Base-by-base conservation (phyloP, 2,329 filamentous ascomycete species). In the Talaromyces funiculosus region DNA sequence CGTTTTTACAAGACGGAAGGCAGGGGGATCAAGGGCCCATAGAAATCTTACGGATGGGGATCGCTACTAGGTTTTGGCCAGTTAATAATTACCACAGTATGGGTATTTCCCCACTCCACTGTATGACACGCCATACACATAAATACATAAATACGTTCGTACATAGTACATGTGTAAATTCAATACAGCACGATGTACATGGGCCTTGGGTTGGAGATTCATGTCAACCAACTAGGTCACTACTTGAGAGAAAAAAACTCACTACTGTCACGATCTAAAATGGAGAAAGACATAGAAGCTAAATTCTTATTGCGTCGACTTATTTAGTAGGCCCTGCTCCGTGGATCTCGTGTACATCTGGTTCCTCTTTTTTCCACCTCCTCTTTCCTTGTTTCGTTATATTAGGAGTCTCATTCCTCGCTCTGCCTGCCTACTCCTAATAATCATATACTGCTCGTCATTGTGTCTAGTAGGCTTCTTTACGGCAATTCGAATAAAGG, bases 281-380 rank as follows among this genome's bases (percentile, higher is more conserved):
- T 56, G 24, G 38, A 31, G 37, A 31, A 20, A 33, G 33, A 43
- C 10, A 10, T 33, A 20, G n/a, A 43, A 31, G n/a, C 53, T 56
- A 56, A 56, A 45, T 57, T 33, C 38, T 47, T 40, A 51, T 33
- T 51, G 29, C 43, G 43, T 47, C 24, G 43, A 29, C 43, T 31
- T 45, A 57, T 45, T 56, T 37, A 47, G 55, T 37, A 49, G 31
- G 47, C 47, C 40, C 31, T 57, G 42, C 24, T 59, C 57, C 57
- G 45, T 51, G 45, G 45, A 53, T 53, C 33, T 51, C 56, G 24
- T 58, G 31, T 26, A 14, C 24, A 18, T 24, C 12, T 37, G 16
- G 29, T 18, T 37, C 8, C 51, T 8, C 24, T 26, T 51, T 20
- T n/a, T 24, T 35, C 12, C 29, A 14, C 37, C 37, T 20, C 40